phyloP scores from a whole-genome alignment of 2,329 filamentous ascomycete genomes.

The Fusarium sp. region DNA sequence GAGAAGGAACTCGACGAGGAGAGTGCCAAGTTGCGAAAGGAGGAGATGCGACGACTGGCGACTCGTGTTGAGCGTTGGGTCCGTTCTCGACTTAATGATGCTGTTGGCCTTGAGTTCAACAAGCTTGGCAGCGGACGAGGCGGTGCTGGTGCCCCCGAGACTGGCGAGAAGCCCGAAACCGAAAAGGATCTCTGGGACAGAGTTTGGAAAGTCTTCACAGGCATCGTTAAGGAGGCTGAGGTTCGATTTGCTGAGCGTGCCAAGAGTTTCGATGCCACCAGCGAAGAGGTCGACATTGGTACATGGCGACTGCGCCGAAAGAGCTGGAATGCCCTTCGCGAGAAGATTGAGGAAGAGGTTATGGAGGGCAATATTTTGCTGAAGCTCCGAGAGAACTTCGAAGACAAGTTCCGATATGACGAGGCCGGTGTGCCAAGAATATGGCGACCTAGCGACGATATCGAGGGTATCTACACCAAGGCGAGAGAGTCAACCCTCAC shows the following conservation, averaged over 20 bases:
- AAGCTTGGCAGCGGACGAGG: conserved; percentile 89
- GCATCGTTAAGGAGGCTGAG: conserved; percentile 87
- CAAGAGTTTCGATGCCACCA: conserved; percentile 90
- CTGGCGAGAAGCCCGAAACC: conserved; percentile 74
- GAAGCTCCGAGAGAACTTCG: conserved; percentile 97
- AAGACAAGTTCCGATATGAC: conserved; percentile 99
- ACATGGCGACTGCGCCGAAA: conserved; percentile 93
- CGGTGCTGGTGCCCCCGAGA: conserved; percentile 82
- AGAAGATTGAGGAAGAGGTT: conserved; percentile 95
- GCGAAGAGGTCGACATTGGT: conserved; percentile 91
- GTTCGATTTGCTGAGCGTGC: conserved; percentile 86
- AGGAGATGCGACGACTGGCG: conserved; percentile 94
- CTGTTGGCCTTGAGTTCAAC: conserved; percentile 93
- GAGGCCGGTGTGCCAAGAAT: conserved; percentile 94
- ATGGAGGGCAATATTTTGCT: conserved; percentile 97
- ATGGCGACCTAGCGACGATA: conserved; percentile 96
- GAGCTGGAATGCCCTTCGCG: conserved; percentile 90
- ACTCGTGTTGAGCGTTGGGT: conserved; percentile 95
- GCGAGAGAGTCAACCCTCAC: conserved; percentile 92
- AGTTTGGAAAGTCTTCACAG: conserved; percentile 87
- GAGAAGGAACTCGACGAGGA: conserved; percentile 93
- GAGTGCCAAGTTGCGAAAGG: conserved; percentile 84
- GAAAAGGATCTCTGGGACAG: conserved; percentile 97
- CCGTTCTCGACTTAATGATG: conserved; percentile 85
- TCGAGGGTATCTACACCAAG: conserved; percentile 92